Evolutionary conservation across 176 grass and related monocot genomes (phyloP), one percentile per base, ranked within the genome.

Genomic region (Paspalum vaginatum): DNA sequence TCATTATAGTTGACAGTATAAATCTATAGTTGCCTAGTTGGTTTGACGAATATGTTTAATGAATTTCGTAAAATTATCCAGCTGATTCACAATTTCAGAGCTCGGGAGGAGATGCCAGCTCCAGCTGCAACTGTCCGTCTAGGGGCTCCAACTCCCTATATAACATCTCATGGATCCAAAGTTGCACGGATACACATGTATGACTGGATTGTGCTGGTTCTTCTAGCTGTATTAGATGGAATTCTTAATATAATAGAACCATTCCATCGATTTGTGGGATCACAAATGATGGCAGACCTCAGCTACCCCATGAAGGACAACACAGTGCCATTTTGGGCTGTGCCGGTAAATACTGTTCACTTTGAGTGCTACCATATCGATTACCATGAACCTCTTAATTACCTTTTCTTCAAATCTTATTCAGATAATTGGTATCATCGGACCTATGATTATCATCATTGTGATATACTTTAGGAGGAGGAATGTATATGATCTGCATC

Each of bases 401-500:
- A 68, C 27, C 2, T 68, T 61, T 85, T 61, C 24, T 79, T 79
- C 11, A 43, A 54, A 66, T 75, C 14, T 78, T 81, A 41, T 74
- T 69, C 79, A 94, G 92, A 82, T 94, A 81, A 64, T 89, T 64
- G 89, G 60, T 61, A 76, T 91, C 14, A 83, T 94, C 70, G 83
- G 83, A 78, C 92, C 92, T 47, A 76, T 91, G 12, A 43, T 91
- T 61, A 89, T 94, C 17, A 82, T 94, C 0, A 71, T 40, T 75
- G 89, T 49, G 43, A 85, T 94, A 84, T 94, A 94, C 81, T 83
- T 91, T 41, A 87, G 85, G 77, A 91, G 77, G 81, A 91, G 86
- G 48, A 94, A 94, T 83, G 83, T 94, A 41, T 94, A 91, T 85
- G 92, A 94, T 89, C 65, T 94, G 54, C 92, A 94, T 81, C 84